Base-by-base conservation (phyloP, 257 asterid genomes). In the Solanum megistacrolobum region DNA sequence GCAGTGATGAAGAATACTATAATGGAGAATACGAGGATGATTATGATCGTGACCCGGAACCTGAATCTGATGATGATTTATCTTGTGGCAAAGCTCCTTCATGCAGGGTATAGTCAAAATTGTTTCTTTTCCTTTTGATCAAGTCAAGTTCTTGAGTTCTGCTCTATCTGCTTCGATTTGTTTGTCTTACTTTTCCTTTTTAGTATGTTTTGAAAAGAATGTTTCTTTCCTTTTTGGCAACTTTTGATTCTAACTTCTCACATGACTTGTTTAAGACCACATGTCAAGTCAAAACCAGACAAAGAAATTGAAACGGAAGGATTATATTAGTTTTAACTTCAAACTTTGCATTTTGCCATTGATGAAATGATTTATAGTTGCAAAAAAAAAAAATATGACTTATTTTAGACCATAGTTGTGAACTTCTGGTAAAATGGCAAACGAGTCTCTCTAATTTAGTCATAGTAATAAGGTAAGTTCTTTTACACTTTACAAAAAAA, bases 1-100 rank as follows among this genome's bases (percentile, higher is more conserved):
- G 68, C 88, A 87, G 91, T 55, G 93, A 90, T 13, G 93, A 91
- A 87, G 94, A 88, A 35, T 92, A 14, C 81, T 84, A 84, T 85
- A 65, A 92, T 74, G 39, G 43, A 16, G 83, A 41, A 23, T 83
- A n/a, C 16, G 84, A 39, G 1, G 84, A 65, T 79, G 32, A 29
- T 55, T 88, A 65, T 18, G 90, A 83, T 13, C 83, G 58, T 8
- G 71, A 60, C 58, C 79, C 88, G n/a, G 92, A 89, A 75, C 38
- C 88, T 13, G 93, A 90, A 71, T 58, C 11, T 31, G 78, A 86
- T 18, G 35, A 55, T 76, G 71, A 82, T 4, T n/a, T 78, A 21
- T 4, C 69, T 32, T 12, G 27, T 25, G 38, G 41, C 79, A 58
- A 72, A 73, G 82, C 89, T 74, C 84, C 93, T 55, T 90, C 93